Evolutionary conservation across 768 basidiomycete genomes (phyloP).

Genomic region (Naganishia antarctica): DNA sequence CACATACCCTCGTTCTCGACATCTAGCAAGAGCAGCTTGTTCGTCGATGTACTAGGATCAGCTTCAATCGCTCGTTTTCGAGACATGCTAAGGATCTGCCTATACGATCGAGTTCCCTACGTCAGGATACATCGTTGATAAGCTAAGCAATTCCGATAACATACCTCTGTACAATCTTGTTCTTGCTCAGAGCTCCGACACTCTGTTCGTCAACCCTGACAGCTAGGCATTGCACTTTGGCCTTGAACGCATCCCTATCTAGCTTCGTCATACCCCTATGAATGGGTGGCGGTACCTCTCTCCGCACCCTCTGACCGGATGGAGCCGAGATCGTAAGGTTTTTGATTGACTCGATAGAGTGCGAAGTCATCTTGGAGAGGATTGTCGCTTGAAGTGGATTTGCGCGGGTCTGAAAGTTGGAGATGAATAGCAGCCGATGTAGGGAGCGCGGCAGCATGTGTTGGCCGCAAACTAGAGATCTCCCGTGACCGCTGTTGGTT

Average conservation of each 20-base stretch:
- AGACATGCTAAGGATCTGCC: conserved; percentile 25
- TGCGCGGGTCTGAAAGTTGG: background rate
- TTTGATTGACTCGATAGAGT: background rate
- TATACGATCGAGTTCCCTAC: background rate
- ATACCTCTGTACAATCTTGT: conserved; percentile 38
- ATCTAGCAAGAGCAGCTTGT: conserved; percentile 65
- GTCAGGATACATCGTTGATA: background rate
- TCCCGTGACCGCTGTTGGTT: no score
- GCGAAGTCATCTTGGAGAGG: background rate
- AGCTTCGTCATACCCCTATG: conserved; percentile 52
- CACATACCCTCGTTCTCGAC: conserved; percentile 60
- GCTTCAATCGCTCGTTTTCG: conserved; percentile 30
- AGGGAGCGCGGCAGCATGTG: conserved; percentile 1
- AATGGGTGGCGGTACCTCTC: conserved; percentile 51
- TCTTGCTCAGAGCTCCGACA: conserved; percentile 53
- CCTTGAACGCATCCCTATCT: conserved; percentile 63
- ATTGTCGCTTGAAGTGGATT: background rate
- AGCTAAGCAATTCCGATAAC: no score
- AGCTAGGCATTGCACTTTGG: conserved; percentile 64
- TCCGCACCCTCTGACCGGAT: background rate
- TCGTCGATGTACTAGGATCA: conserved; percentile 41
- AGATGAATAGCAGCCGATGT: background rate
- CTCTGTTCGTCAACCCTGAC: conserved; percentile 60
- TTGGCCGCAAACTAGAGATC: no score
- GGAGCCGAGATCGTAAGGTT: background rate